Base-by-base conservation (phyloP, 2,329 filamentous ascomycete genomes). In the Zalaria sp. region DNA sequence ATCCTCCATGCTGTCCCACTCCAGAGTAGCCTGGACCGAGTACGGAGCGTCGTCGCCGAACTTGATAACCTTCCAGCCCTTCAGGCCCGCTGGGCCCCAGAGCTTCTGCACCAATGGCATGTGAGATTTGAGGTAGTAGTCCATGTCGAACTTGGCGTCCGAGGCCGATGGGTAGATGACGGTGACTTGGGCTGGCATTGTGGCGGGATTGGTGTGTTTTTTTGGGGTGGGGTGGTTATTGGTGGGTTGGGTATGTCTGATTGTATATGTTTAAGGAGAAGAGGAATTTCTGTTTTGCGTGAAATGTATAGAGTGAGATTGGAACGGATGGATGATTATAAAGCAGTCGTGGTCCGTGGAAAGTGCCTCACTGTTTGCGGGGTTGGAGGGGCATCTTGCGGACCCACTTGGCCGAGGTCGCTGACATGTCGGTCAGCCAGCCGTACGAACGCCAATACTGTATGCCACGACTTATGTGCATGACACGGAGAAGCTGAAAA, bases 71-170 rank as follows among this genome's bases (percentile, higher is more conserved):
- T 55, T 51, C 50, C 51, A 59, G 43, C 47, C 47, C 43, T 53
- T 59, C 36, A 61, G 45, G 37, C 58, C 59, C 43, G 47, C 47
- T 3, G 44, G 46, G 35, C 35, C 45, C 54, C 59, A 60, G 27
- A 54, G 48, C 41, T 56, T 44, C 38, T 51, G 42, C 5, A 58
- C 60, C 37, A 63, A 45, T 1, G 58, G 59, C 59, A 62, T 62
- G 53, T 63, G 59, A 9, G 54, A 56, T 37, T 46, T 46, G 43
- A 59, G 51, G 54, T 63, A 62, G 46, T 63, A 61, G 46, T 58
- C 55, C 50, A 62, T 58, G 49, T 62, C 50, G 55, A 62, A 62
- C 26, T 53, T 56, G 42, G 51, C 49, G 25, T 32, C n/a, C 7
- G 29, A n/a, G 34, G 57, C 58, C 39, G 56, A 45, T 11, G 57